phyloP scores from a whole-genome alignment of 495 filamentous ascomycete genomes.

The Penicillium maclennaniae region DNA sequence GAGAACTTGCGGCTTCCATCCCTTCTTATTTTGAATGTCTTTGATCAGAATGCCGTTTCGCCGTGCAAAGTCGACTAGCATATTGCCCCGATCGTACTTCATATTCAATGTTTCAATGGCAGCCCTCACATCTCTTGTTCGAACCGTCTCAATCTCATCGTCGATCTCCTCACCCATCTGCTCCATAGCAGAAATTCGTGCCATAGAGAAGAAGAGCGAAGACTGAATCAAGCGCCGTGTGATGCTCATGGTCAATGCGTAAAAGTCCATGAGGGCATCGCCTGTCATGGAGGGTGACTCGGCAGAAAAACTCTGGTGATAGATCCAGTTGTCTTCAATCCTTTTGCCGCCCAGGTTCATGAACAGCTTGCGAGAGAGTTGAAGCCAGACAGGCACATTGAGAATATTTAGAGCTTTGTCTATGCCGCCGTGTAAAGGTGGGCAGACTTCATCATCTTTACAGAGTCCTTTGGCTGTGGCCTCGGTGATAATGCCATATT shows the following conservation, averaged over 20 bases:
- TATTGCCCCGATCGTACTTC: constrained; percentile 36
- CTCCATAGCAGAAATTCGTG: constrained; percentile 45
- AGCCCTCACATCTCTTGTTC: constrained; percentile 58
- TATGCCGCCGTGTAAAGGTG: constrained; percentile 29
- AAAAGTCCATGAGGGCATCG: constrained; percentile 70
- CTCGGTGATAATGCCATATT: constrained; percentile 53
- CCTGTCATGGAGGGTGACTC: constrained; percentile 61
- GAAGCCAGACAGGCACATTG: constrained; percentile 55
- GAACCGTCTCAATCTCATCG: constrained; percentile 40
- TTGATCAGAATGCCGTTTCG: constrained; percentile 56
- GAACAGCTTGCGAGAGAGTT: constrained; percentile 62
- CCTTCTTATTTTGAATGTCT: constrained; percentile 34
- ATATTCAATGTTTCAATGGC: constrained; percentile 52
- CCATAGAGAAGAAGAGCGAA: constrained; percentile 62
- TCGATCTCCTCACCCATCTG: constrained; percentile 20
- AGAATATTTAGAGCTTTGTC: constrained; percentile 56
- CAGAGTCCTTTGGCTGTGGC: constrained; percentile 20
- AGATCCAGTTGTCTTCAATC: constrained; percentile 63
- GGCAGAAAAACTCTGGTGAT: constrained; percentile 30
- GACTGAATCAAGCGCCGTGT: constrained; percentile 67
- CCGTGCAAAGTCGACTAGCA: constrained; percentile 59
- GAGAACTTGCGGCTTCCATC: constrained; percentile 18
- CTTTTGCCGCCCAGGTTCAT: constrained; percentile 64
- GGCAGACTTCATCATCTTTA: constrained; percentile 15
- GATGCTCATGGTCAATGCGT: constrained; percentile 60